Percentiles rank a stretch among this genome's conserved stretches.
Evolutionary conservation across 106 monocot species (phyloP).

Genomic region (Dioscorea zingiberensis): DNA sequence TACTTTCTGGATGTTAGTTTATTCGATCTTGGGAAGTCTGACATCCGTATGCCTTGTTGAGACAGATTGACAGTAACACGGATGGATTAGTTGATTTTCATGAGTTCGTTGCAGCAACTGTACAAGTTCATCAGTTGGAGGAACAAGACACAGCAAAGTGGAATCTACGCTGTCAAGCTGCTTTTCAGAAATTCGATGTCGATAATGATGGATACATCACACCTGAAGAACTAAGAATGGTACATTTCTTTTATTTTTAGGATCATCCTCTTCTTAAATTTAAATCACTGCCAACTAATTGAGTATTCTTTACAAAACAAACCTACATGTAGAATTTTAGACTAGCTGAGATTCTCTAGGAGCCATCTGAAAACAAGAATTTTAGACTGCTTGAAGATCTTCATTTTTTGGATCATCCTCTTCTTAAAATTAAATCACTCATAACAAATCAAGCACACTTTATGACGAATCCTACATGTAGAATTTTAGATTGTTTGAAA

Average conservation of each 20-base stretch:
- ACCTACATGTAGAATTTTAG: too few relatives aligned
- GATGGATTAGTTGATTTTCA: conserved; percentile 88
- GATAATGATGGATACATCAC: conserved; percentile 92
- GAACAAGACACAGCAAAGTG: conserved; percentile 77
- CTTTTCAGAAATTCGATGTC: conserved; percentile 86
- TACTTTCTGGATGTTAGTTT: too few relatives aligned
- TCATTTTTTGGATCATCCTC: neutral
- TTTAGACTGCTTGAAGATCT: neutral
- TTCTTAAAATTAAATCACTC: too few relatives aligned
- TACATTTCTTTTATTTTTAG: conserved; percentile 12
- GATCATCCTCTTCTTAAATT: neutral
- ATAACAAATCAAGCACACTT: too few relatives aligned
- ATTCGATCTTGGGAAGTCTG: too few relatives aligned
- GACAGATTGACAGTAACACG: conserved; percentile 89
- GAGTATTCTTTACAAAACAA: too few relatives aligned
- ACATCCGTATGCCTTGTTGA: neutral
- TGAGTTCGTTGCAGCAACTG: conserved; percentile 88
- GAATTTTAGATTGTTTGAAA: too few relatives aligned
- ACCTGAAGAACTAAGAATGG: conserved; percentile 87
- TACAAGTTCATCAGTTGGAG: conserved; percentile 83
- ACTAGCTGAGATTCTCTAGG: too few relatives aligned
- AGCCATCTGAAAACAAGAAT: too few relatives aligned
- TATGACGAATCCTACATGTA: too few relatives aligned
- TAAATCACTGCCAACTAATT: neutral
- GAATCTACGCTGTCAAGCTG: conserved; percentile 60